Evolutionary conservation across 2,329 filamentous ascomycete genomes (phyloP), one percentile per base, ranked within the genome.

Genomic region (Aspergillus aculeatinus): DNA sequence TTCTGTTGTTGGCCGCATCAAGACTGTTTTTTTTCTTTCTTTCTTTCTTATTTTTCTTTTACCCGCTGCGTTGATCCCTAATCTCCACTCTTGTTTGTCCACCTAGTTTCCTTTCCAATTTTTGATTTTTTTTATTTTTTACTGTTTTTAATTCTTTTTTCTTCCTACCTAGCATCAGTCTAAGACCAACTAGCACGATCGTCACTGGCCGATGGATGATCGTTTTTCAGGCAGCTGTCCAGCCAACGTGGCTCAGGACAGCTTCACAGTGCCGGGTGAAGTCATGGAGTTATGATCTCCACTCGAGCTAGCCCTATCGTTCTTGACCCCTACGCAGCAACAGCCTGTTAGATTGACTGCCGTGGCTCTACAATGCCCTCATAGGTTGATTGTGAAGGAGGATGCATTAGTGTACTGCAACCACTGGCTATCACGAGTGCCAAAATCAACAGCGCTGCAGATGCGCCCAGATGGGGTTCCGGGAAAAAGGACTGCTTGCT

Each of bases 161-260:
- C 7, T 29, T 44, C 5, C 39, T 35, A 35, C 33, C 33, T 16
- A 35, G 33, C 11, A 29, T 29, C 27, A 35, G 33, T 35, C 33
- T 35, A 16, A 10, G 33, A 35, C 12, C 12, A 16, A 16, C 5
- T 44, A 51, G 55, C 51, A 29, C 35, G 58, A 60, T 62, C 58
- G 51, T 53, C 58, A 60, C 55, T 62, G 60, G 50, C 14, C 21
- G n/a, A 48, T 12, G 29, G 10, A 51, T 42, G 29, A 23, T 12
- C 39, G 27, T 39, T 53, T 61, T 59, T 33, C 59, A 57, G 61
- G 39, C 56, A 47, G 39, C 47, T 60, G 55, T 63, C 61, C 55
- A 61, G 63, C 63, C 67, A 71, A 69, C 67, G 66, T 71, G 69
- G 69, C 63, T 65, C 42, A 65, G 59, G 49, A 50, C 56, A 55